Conservation (phyloP, 331 rosid genomes). For the Stylosanthes scabra region DNA sequence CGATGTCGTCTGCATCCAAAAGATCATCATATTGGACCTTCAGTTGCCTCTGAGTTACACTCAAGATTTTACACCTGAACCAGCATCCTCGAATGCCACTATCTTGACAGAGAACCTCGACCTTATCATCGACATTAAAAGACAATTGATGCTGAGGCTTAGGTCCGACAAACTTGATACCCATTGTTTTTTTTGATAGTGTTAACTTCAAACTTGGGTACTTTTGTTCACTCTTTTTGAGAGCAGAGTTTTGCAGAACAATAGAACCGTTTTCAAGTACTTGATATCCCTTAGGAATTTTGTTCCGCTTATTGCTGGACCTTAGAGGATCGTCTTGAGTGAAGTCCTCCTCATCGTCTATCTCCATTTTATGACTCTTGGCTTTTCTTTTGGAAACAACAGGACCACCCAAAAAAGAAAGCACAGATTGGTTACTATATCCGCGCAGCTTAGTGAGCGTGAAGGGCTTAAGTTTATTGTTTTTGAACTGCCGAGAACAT, state of each 20-base stretch:
- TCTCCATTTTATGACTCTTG: constrained; percentile 37
- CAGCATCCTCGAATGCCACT: constrained; percentile 94
- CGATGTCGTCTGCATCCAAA: constrained; percentile 59
- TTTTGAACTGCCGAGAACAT: constrained; percentile 76
- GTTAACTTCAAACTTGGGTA: constrained; percentile 68
- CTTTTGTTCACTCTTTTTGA: constrained; percentile 43
- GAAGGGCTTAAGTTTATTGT: constrained; percentile 69
- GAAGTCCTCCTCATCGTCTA: constrained; percentile 55
- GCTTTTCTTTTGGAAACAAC: constrained; percentile 49
- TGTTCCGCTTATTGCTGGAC: constrained; percentile 51
- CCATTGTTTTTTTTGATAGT: constrained; percentile 57
- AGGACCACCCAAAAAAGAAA: constrained; percentile 53
- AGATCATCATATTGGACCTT: constrained; percentile 74
- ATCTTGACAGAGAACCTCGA: constrained; percentile 82
- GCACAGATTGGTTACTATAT: constrained; percentile 67
- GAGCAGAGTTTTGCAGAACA: constrained; percentile 40
- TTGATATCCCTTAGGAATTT: constrained; percentile 46
- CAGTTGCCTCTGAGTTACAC: constrained; percentile 51
- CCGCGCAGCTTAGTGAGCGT: constrained; percentile 71
- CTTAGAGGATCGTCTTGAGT: constrained; percentile 49
- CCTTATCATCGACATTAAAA: constrained; percentile 57
- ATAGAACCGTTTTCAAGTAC: constrained; percentile 47
- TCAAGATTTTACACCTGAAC: constrained; percentile 79
- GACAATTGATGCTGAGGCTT: constrained; percentile 42
- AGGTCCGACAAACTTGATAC: constrained; percentile 45